Evolutionary conservation across 371 early-diverging fungal genomes (phyloP), one percentile per base, ranked within the genome.

Genomic region (Rhizopus stolonifer): DNA sequence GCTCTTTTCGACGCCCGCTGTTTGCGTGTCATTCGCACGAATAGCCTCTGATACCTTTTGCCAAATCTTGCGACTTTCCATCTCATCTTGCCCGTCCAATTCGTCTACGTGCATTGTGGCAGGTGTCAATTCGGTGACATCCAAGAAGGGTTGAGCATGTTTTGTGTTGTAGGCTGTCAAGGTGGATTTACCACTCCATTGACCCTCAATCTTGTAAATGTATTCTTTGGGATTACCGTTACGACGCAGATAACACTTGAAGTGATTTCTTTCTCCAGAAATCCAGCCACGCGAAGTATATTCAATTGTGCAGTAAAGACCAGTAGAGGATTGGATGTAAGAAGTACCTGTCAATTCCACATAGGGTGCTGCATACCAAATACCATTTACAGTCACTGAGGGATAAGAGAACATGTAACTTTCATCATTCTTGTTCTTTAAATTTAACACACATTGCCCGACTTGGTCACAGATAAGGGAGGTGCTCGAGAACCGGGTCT

Each of bases 231-330:
- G 34, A 17, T 46, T 64, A 19, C 54, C 64, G 29, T 67, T 58
- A 39, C 70, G 55, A 40, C 80, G 55, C 33, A 70, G 26, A 58
- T 56, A 56, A 47, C 65, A 91, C 53, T 90, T 86, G 64, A 91
- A 85, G 46, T 80, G 77, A 47, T 90, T 85, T 54, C 86, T 84
- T 53, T 84, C 86, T 51, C 91, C 91, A 4, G 83, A 81, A 53
- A 90, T 82, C 83, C 87, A 90, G 17, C 89, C 85, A 53, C 80
- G 84, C n/a, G 87, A 83, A 29, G 81, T 57, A 60, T 83, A 90
- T 46, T 90, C 85, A 54, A 90, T 79, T 23, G 81, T 81, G 31
- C 85, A 75, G 21, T 80, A 74, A n/a, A 73, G 68, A n/a, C 91
- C 90, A 39, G 76, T 69, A 24, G 77, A 73, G 22, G 84, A 82